Evolutionary conservation across 768 basidiomycete genomes (phyloP).

Genomic region (Boletus fagicola): DNA sequence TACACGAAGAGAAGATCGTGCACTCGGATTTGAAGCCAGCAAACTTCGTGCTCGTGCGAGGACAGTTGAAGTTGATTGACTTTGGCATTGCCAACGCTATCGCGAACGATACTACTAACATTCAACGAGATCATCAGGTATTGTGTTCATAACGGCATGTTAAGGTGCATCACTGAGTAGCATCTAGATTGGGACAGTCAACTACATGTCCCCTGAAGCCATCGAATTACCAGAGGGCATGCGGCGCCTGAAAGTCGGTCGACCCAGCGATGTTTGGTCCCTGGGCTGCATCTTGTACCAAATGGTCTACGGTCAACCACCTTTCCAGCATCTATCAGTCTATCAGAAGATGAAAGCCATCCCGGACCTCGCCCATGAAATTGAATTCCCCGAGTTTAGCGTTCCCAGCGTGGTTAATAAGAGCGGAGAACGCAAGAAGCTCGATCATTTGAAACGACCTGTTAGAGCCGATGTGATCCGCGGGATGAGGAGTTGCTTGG

Average conservation of each 20-base stretch:
- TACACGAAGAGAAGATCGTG: conserved; percentile 97
- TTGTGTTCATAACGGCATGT: conserved; percentile 4
- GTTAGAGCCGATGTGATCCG: conserved; percentile 76
- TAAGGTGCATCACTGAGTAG: not conserved
- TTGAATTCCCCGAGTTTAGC: conserved; percentile 78
- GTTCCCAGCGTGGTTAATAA: conserved; percentile 41
- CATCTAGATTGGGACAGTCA: conserved; percentile 86
- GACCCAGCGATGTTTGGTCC: conserved; percentile 97
- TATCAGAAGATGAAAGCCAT: conserved; percentile 94
- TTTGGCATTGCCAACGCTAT: conserved; percentile 99
- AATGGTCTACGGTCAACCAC: conserved; percentile 94
- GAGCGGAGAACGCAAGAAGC: conserved; percentile 41
- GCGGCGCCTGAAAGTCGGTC: conserved; percentile 90
- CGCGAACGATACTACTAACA: conserved; percentile 97
- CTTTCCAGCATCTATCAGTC: conserved; percentile 82
- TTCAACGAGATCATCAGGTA: conserved; percentile 94
- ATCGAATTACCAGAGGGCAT: conserved; percentile 86
- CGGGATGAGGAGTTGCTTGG: conserved; percentile 79
- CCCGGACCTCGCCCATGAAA: conserved; percentile 69
- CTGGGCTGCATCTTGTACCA: conserved; percentile 97
- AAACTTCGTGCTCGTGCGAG: conserved; percentile 95
- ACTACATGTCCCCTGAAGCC: conserved; percentile 99
- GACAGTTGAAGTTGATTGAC: conserved; percentile 95
- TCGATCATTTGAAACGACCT: conserved; percentile 67
- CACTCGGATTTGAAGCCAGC: conserved; percentile 98